These are phyloP conservation scores for Talaromyces atroroseus DNA, from an alignment of 2,329 filamentous ascomycete genomes.

Conservation along the genomic window DNA sequence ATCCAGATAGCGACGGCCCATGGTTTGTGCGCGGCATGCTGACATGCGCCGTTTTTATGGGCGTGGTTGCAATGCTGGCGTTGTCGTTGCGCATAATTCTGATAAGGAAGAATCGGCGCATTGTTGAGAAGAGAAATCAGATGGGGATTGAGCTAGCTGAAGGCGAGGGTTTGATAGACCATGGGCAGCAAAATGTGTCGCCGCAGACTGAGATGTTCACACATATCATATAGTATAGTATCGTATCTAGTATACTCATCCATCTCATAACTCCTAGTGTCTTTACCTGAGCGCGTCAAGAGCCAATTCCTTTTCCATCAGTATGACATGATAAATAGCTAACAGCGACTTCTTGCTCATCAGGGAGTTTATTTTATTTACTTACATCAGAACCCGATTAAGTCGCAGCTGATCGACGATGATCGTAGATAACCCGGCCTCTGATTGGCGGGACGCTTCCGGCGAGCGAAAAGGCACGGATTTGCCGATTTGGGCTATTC, in stretches of 20 bases:
- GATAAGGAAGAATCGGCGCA: conserved; percentile 45
- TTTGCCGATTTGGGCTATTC: neutral
- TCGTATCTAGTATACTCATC: neutral
- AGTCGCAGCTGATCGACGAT: too few relatives aligned
- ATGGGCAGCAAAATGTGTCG: neutral
- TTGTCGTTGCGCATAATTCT: conserved; percentile 51
- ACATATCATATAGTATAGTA: conserved; percentile 9
- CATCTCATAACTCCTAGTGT: too few relatives aligned
- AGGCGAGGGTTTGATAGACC: conserved; percentile 14
- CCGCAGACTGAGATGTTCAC: conserved; percentile 8
- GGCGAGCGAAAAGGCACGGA: neutral
- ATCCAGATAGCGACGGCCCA: conserved; percentile 54
- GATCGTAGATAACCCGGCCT: neutral
- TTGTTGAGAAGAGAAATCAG: conserved; percentile 23
- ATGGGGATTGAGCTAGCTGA: conserved; percentile 17
- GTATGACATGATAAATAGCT: too few relatives aligned
- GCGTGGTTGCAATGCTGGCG: conserved; percentile 54
- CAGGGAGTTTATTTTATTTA: too few relatives aligned
- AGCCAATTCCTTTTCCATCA: too few relatives aligned
- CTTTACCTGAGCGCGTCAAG: too few relatives aligned
- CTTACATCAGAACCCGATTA: neutral
- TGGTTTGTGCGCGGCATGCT: conserved; percentile 61
- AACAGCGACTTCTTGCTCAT: too few relatives aligned
- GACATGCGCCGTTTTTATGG: conserved; percentile 59
- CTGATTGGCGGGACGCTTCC: conserved; percentile 1